Percentiles rank a stretch among this genome's conserved stretches.
Evolutionary conservation across 345 rosid genomes (phyloP).

Genomic region (Clausena lansium): DNA sequence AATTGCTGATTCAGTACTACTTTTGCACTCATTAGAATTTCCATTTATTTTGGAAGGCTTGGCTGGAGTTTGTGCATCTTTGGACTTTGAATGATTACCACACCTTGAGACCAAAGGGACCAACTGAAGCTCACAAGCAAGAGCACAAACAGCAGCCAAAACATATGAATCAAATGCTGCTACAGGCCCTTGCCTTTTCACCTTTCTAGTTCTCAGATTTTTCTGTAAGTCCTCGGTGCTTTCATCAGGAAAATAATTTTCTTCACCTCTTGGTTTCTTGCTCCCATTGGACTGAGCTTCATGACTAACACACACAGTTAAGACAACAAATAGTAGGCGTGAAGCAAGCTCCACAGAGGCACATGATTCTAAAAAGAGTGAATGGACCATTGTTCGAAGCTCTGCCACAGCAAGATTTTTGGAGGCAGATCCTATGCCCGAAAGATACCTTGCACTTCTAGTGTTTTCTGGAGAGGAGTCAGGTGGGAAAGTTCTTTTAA

Average conservation of each 20-base stretch:
- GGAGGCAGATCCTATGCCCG: constrained; percentile 58
- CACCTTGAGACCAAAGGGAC: constrained; percentile 72
- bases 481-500: constrained; percentile 82
- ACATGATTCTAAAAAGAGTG: constrained; percentile 86
- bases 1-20: constrained; percentile 67
- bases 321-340: constrained; percentile 86
- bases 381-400: constrained; percentile 96
- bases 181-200: constrained; percentile 86
- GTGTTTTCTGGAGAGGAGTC: constrained; percentile 51
- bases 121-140: constrained; percentile 92
- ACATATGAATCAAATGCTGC: constrained; percentile 97
- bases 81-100: constrained; percentile 41
- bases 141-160: constrained; percentile 96
- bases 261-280: constrained; percentile 69
- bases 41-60: constrained; percentile 65
- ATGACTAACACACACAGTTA: constrained; percentile 95
- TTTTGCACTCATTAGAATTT: constrained; percentile 47
- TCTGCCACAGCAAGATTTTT: constrained; percentile 94
- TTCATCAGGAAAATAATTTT: constrained; percentile 35
- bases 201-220: constrained; percentile 44
- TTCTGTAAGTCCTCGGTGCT: constrained; percentile 39
- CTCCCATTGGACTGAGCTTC: constrained; percentile 83
- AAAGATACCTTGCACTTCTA: constrained; percentile 51
- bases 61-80: constrained; percentile 30
- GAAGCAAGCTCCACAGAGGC: constrained; percentile 93